A percentile compares a stretch with the other conserved stretches of the same genome.
Evolutionary conservation across 768 basidiomycete genomes (phyloP).

Genomic region (Boletus vinaceobasis): DNA sequence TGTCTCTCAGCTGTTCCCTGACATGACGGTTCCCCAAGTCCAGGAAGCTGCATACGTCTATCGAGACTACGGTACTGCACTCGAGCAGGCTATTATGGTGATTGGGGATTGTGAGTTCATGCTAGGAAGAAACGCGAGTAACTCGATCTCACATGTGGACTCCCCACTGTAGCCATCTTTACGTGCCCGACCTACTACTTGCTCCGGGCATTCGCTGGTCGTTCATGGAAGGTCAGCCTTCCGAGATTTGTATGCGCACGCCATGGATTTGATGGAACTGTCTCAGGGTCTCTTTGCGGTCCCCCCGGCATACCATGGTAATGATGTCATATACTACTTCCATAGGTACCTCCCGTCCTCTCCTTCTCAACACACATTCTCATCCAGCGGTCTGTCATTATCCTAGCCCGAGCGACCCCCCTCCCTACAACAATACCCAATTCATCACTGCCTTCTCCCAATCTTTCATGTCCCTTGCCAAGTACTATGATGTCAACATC

Average conservation of each 20-base stretch:
- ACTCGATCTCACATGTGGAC: neutral
- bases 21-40: slow-evolving; percentile 28
- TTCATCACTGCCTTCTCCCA: slow-evolving; percentile 29
- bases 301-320: slow-evolving; percentile 29
- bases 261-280: neutral
- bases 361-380: neutral
- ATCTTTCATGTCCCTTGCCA: slow-evolving; percentile 24
- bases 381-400: neutral
- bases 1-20: slow-evolving; percentile 39
- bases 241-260: slow-evolving; percentile 11
- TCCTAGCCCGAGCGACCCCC: neutral
- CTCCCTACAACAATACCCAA: slow-evolving; percentile 18
- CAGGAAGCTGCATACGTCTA: slow-evolving; percentile 30
- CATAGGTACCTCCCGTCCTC: slow-evolving; percentile 12
- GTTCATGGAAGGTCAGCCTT: slow-evolving; percentile 31
- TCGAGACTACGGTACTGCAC: slow-evolving; percentile 26
- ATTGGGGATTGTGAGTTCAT: slow-evolving; percentile 41
- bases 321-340: slow-evolving; percentile 42
- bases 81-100: slow-evolving; percentile 34
- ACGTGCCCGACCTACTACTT: slow-evolving; percentile 35
- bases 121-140: neutral
- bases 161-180: slow-evolving; percentile 29
- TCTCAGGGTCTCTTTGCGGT: slow-evolving; percentile 31
- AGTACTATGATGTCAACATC: slow-evolving; percentile 20
- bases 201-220: slow-evolving; percentile 29